Conservation (phyloP, 139 green algal genomes). For the Auxenochlorella pyrenoidosa region DNA sequence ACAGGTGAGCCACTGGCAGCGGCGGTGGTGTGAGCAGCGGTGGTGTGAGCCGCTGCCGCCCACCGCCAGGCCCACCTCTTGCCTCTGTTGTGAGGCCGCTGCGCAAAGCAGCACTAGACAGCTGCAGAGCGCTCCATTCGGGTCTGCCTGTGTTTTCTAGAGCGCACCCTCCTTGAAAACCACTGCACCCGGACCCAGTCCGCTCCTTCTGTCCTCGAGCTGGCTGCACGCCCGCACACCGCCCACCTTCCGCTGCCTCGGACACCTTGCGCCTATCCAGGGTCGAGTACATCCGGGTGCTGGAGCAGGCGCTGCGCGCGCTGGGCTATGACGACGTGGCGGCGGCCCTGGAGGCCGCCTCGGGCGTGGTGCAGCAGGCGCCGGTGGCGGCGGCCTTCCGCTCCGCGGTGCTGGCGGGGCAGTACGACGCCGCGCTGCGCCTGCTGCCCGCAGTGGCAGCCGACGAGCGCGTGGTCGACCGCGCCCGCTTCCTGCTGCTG, state of each 20-base stretch:
- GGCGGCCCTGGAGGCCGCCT: constrained; percentile 55
- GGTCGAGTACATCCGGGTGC: constrained; percentile 77
- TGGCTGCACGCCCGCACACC: too few species aligned
- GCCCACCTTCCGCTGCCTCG: neutral
- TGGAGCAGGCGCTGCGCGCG: constrained; percentile 76
- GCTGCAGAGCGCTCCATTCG: too few species aligned
- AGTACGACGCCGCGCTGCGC: constrained; percentile 63
- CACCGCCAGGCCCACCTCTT: too few species aligned
- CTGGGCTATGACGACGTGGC: constrained; percentile 71
- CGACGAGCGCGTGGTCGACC: constrained; percentile 14
- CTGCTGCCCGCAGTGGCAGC: constrained; percentile 63
- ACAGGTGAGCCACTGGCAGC: neutral
- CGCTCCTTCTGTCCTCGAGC: too few species aligned
- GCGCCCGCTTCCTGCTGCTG: constrained; percentile 65
- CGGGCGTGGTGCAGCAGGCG: constrained; percentile 71
- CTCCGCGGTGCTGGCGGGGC: constrained; percentile 60
- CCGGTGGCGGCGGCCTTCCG: constrained; percentile 63
- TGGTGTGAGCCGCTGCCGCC: too few species aligned
- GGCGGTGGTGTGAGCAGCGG: too few species aligned
- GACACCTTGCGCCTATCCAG: neutral
- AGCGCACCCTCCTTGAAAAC: too few species aligned
- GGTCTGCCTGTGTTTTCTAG: neutral
- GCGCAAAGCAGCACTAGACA: too few species aligned
- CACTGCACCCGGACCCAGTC: too few species aligned
- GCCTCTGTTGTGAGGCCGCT: too few species aligned